phyloP scores from a whole-genome alignment of 768 basidiomycete genomes.

The Rhizopogon vulgaris region DNA sequence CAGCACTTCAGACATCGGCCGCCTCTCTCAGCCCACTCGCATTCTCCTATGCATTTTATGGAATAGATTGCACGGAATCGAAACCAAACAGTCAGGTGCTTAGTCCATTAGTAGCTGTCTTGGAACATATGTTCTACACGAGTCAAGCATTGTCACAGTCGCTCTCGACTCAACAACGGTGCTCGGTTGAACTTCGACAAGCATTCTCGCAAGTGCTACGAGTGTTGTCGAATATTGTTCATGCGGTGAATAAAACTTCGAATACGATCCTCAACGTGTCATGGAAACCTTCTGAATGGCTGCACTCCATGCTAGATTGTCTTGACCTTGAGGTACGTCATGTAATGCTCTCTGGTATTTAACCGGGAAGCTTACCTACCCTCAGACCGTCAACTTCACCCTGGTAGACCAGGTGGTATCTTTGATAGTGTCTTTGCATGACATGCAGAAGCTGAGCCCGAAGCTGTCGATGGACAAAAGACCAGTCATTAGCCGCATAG shows the following conservation, averaged over 20 bases:
- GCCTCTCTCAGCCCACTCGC: slow-evolving; percentile 36
- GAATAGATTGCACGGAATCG: slow-evolving; percentile 28
- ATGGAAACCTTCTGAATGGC: slow-evolving; percentile 68
- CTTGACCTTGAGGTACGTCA: slow-evolving; percentile 50
- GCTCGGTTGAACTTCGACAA: slow-evolving; percentile 35
- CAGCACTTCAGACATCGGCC: slow-evolving; percentile 26
- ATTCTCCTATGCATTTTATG: slow-evolving; percentile 63
- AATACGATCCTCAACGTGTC: slow-evolving; percentile 29
- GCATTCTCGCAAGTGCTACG: slow-evolving; percentile 46
- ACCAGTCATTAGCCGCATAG: slow-evolving; percentile 50
- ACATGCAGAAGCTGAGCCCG: slow-evolving; percentile 44
- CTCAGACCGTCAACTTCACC: slow-evolving; percentile 58
- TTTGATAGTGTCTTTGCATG: slow-evolving; percentile 50
- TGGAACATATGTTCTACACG: slow-evolving; percentile 49
- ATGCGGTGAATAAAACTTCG: slow-evolving; percentile 29
- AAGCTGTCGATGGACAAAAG: slow-evolving; percentile 50
- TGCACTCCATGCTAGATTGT: slow-evolving; percentile 43
- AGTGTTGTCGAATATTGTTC: slow-evolving; percentile 46
- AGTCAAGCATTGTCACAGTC: slow-evolving; percentile 38
- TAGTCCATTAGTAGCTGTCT: slow-evolving; percentile 50
- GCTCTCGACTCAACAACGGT: slow-evolving; percentile 26
- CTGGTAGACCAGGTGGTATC: slow-evolving; percentile 59
- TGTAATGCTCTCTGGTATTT: slow-evolving; percentile 1
- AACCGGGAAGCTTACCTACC: slow-evolving; percentile 8
- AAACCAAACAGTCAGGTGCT: slow-evolving; percentile 19